Conservation (phyloP, 192 early-diverging fungal species). For the Linnemannia hyalina region DNA sequence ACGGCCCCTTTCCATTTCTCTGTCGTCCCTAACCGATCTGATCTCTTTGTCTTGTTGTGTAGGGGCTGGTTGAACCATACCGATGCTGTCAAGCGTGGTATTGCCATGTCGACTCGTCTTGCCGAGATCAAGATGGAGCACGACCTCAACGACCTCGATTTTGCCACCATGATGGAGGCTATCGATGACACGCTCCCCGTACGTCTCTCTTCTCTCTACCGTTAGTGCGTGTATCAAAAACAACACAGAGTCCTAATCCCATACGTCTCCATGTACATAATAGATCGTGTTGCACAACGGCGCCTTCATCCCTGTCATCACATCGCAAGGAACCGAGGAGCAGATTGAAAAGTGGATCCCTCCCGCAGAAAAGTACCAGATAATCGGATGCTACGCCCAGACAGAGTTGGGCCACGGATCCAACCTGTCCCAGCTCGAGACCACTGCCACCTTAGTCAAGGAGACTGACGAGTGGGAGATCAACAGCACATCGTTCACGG, state of each 20-base stretch:
- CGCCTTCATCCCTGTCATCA: slow-evolving; percentile 82
- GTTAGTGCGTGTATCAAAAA: not conserved
- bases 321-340: slow-evolving; percentile 74
- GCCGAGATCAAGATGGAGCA: slow-evolving; percentile 42
- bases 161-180: slow-evolving; percentile 29
- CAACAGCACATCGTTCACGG: slow-evolving; percentile 78
- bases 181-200: slow-evolving; percentile 28
- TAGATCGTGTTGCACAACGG: slow-evolving; percentile 27
- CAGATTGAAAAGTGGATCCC: slow-evolving; percentile 78
- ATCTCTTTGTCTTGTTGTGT: not conserved
- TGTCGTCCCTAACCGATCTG: not conserved
- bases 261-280: not conserved
- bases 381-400: slow-evolving; percentile 86
- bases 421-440: slow-evolving; percentile 88
- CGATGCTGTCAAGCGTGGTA: slow-evolving; percentile 35
- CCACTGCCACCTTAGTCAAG: slow-evolving; percentile 81
- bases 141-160: slow-evolving; percentile 29
- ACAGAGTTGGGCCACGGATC: slow-evolving; percentile 76
- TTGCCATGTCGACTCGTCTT: slow-evolving; percentile 31
- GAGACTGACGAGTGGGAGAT: slow-evolving; percentile 89
- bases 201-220: not conserved
- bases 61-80: slow-evolving; percentile 37
- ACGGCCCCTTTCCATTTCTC: not conserved
- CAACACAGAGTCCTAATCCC: not conserved
- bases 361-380: slow-evolving; percentile 72